Percentiles rank a stretch among this genome's conserved stretches.
These are phyloP conservation scores for Trichoderma sp. DNA, from an alignment of 2,329 filamentous ascomycete genomes.

Conservation along the genomic window DNA sequence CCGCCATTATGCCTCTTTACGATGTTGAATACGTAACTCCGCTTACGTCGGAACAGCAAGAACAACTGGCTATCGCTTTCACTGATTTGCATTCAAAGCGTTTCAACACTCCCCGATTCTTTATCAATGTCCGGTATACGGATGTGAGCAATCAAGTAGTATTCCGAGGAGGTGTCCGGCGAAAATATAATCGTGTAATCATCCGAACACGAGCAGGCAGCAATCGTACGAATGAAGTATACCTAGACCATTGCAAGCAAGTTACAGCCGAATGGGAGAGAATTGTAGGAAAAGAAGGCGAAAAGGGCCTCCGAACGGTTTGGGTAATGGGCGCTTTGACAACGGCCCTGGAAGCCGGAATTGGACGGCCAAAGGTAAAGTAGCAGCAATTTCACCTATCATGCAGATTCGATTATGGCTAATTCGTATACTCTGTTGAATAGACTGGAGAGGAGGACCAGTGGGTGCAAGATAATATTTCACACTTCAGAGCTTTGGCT, in stretches of 20 bases:
- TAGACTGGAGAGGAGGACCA: conserved; percentile 22
- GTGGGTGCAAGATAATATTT: neutral
- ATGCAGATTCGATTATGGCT: neutral
- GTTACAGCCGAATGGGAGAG: conserved; percentile 4
- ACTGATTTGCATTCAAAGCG: conserved; percentile 16
- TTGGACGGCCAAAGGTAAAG: conserved; percentile 19
- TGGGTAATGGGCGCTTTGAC: conserved; percentile 12
- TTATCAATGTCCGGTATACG: conserved; percentile 24
- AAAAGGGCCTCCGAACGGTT: neutral
- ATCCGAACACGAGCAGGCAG: conserved; percentile 19
- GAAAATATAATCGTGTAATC: conserved; percentile 21
- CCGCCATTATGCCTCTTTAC: conserved; percentile 19
- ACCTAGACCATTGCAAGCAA: conserved; percentile 18
- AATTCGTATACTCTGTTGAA: neutral
- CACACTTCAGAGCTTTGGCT: conserved; percentile 7
- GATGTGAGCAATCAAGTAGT: conserved; percentile 18
- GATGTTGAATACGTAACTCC: conserved; percentile 21
- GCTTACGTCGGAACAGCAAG: conserved; percentile 5
- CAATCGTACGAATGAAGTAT: conserved; percentile 5
- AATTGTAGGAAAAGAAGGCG: conserved; percentile 8
- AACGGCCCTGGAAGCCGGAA: conserved; percentile 17
- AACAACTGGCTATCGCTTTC: conserved; percentile 11
- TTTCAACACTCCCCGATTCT: conserved; percentile 20
- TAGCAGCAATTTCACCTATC: neutral
- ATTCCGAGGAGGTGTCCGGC: conserved; percentile 16